phyloP scores from a whole-genome alignment of 2,329 filamentous ascomycete genomes.

The Chaetomium sp. region DNA sequence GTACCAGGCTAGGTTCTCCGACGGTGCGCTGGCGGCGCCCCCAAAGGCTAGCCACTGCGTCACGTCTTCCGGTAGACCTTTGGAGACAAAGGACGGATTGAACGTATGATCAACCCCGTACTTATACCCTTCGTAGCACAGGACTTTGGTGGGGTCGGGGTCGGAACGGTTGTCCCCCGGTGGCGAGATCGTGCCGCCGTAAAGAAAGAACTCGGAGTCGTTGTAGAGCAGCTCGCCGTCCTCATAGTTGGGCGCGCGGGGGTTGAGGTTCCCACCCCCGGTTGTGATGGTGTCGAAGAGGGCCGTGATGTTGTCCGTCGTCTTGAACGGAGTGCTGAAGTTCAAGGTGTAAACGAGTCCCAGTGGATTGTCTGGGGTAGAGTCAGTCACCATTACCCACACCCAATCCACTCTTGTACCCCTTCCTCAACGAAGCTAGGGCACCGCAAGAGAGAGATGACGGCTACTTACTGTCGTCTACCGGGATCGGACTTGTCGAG shows the following conservation, averaged over 20 bases:
- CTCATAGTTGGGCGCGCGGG: slow-evolving; percentile 48
- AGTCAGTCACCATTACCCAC: neutral
- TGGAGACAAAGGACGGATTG: slow-evolving; percentile 36
- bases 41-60: slow-evolving; percentile 61
- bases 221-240: slow-evolving; percentile 63
- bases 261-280: slow-evolving; percentile 40
- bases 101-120: slow-evolving; percentile 45
- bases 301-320: slow-evolving; percentile 45
- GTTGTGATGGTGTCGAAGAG: slow-evolving; percentile 46
- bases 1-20: slow-evolving; percentile 66
- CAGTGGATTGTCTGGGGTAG: slow-evolving; percentile 40
- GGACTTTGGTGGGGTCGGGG: slow-evolving; percentile 38
- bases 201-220: slow-evolving; percentile 55
- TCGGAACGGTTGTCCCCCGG: slow-evolving; percentile 29
- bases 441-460: no score
- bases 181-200: slow-evolving; percentile 48
- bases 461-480: slow-evolving; percentile 38
- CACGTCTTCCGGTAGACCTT: slow-evolving; percentile 37
- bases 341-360: slow-evolving; percentile 53
- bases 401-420: neutral
- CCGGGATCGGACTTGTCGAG: slow-evolving; percentile 20
- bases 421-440: no score
- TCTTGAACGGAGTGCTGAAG: slow-evolving; percentile 50
- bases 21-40: slow-evolving; percentile 57
- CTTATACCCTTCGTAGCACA: slow-evolving; percentile 47